Evolutionary conservation across 2,329 filamentous ascomycete genomes (phyloP).

Genomic region (Calonectria hawksworthii): DNA sequence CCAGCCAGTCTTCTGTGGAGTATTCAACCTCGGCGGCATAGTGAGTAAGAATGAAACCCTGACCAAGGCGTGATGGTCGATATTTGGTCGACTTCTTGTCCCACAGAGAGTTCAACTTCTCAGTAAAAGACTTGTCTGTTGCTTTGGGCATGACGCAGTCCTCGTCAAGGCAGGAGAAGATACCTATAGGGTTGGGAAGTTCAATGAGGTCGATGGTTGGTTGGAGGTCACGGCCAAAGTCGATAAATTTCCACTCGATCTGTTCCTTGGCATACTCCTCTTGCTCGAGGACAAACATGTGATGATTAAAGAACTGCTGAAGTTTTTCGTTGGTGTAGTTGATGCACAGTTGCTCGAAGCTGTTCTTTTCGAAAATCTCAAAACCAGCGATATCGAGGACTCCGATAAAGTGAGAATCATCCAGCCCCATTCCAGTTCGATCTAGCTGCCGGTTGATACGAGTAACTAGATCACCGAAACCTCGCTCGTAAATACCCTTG

Average conservation of each 20-base stretch:
- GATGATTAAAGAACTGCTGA: slow-evolving; percentile 99
- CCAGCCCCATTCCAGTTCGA: slow-evolving; percentile 83
- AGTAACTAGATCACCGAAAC: slow-evolving; percentile 91
- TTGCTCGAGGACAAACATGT: slow-evolving; percentile 99
- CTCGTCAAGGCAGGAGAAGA: slow-evolving; percentile 98
- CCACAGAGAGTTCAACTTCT: slow-evolving; percentile 97
- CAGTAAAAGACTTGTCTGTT: slow-evolving; percentile 95
- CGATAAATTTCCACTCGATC: slow-evolving; percentile 99
- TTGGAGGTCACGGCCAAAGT: slow-evolving; percentile 96
- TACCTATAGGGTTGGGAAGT: slow-evolving; percentile 95
- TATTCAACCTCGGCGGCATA: slow-evolving; percentile 99
- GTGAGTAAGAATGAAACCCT: slow-evolving; percentile 96
- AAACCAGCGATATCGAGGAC: slow-evolving; percentile 99
- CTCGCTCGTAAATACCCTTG: slow-evolving; percentile 97
- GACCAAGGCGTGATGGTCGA: slow-evolving; percentile 85
- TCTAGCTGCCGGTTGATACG: slow-evolving; percentile 95
- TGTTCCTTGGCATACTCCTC: slow-evolving; percentile 98
- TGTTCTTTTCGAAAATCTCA: slow-evolving; percentile 98
- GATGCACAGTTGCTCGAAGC: slow-evolving; percentile 99
- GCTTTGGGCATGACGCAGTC: slow-evolving; percentile 99
- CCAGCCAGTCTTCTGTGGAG: slow-evolving; percentile 92
- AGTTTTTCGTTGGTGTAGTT: slow-evolving; percentile 99
- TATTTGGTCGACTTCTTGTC: slow-evolving; percentile 97
- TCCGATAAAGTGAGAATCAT: slow-evolving; percentile 96
- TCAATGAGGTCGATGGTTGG: slow-evolving; percentile 98